Conservation (phyloP, 257 asterid genomes). For the Misopates orontium region DNA sequence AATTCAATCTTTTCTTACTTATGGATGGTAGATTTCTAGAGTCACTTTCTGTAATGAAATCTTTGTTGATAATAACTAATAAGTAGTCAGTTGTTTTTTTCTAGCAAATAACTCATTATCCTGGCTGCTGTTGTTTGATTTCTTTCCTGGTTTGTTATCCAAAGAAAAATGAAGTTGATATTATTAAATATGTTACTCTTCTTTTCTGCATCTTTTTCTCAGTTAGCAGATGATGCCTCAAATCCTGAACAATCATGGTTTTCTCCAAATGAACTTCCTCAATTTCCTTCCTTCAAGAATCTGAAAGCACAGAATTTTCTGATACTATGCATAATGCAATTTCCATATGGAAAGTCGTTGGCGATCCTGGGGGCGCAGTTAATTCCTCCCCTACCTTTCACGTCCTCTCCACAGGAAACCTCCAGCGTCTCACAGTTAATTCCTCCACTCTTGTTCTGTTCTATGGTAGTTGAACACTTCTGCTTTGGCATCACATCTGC, state of each 20-base stretch:
- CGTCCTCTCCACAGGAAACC: slow-evolving; percentile 56
- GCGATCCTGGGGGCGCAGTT: slow-evolving; percentile 48
- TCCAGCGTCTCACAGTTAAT: slow-evolving; percentile 56
- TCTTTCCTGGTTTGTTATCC: not conserved
- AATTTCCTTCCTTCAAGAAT: slow-evolving; percentile 50
- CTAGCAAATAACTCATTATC: slow-evolving; percentile 4
- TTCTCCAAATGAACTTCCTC: slow-evolving; percentile 54
- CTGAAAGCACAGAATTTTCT: slow-evolving; percentile 39
- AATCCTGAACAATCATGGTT: slow-evolving; percentile 51
- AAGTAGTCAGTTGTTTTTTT: not conserved
- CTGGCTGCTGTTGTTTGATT: not conserved
- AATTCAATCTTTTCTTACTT: not conserved
- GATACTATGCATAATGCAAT: slow-evolving; percentile 50
- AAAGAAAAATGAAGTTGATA: slow-evolving; percentile 7
- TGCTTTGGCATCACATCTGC: slow-evolving; percentile 50
- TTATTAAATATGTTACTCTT: not conserved
- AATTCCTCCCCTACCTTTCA: slow-evolving; percentile 53
- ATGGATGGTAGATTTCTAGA: too few relatives aligned
- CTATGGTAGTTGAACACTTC: slow-evolving; percentile 70
- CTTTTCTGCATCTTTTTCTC: not conserved
- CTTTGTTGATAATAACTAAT: not conserved
- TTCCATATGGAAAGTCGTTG: slow-evolving; percentile 74
- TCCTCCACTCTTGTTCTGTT: slow-evolving; percentile 21
- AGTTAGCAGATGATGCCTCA: slow-evolving; percentile 60
- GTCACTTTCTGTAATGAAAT: not conserved